Evolutionary conservation across 306 rosid genomes (phyloP), one percentile per base, ranked within the genome.

Genomic region (Sphenostylis stenocarpa): DNA sequence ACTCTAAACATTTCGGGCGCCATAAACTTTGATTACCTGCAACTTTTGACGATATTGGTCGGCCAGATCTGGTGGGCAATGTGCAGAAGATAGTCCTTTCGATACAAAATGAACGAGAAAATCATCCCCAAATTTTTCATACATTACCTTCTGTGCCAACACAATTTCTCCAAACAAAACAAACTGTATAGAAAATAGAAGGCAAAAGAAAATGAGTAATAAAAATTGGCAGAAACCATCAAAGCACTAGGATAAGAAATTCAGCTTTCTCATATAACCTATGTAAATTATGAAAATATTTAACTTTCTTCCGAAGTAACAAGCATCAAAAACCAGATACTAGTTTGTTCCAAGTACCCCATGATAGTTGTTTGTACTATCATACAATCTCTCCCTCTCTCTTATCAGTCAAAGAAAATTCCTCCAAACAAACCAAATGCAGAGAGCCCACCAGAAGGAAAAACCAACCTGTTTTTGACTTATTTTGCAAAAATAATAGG

Each of bases 141-240:
- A 92, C 97, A 95, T 92, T 81, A 95, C 92, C 94, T 89, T 95
- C 84, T 92, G 99, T 67, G 97, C 99, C 80, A 87, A 58, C 76
- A 95, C 99, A 73, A 95, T 92, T 85, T 95, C 99, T 86, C 97
- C 97, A 75, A 95, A 93, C 88, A 95, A 87, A 87, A 88, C 80
- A 78, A 84, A 77, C 99, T 95, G 97, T 33, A 68, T 29, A 31
- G 9, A 70, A 11, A 72, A 53, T 56, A 36, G 43, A 63, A 14
- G 65, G 13, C 56, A 20, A 39, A 71, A 52, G 39, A 48, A 43
- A 19, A 48, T 45, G 34, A 60, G 41, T 43, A 45, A 45, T 13
- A 43, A 55, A 67, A 39, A 13, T 57, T 67, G 68, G 55, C 53
- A 57, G 47, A 45, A 57, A 75, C 58, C 41, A 17, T 57, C 67